Base-by-base conservation (phyloP, 352 stramenopile species). In the Peronospora tabacina region DNA sequence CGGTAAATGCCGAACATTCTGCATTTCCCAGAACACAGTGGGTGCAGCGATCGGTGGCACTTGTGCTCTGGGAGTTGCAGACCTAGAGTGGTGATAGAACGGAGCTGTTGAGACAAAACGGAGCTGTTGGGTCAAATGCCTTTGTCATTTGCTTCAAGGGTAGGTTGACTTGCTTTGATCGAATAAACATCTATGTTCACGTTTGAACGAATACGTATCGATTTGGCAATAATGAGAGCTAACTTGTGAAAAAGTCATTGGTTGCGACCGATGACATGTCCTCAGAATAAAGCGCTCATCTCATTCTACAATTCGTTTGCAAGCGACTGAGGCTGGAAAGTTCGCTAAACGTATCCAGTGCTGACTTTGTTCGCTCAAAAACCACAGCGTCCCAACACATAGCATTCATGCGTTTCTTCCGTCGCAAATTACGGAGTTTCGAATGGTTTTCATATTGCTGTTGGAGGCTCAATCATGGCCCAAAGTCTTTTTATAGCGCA, bases 41-140 rank as follows among this genome's bases (percentile, higher is more conserved):
- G 83, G 66, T 87, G 22, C 77, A 94, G 54, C 81, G 83, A 19
- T 85, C 79, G 0, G 78, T 94, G 13, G 83, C 81, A 30, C 66
- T 94, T 51, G 70, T 85, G 48, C 66, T 91, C 9, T 94, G 81
- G 82, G 75, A 94, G 49, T 61, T 75, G 15, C 58, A 69, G 20
- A 49, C 46, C 13, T 81, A 73, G 45, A 45, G 38, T 49, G 38
- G 13, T 42, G 10, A 26, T 37, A 26, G 24, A 26, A 9, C 26
- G 16, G 29, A 34, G 38, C 9, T 16, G 40, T 12, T 37, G 22
- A 38, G n/a, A n/a, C n/a, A n/a, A n/a, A n/a, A 9, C 26, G 16
- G 29, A 34, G 38, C 9, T 16, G 40, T 12, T 37, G 22, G 22
- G 33, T 20, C 28, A 32, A 12, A 32, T 32, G 26, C 28, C 10